Conservation (phyloP, 2,329 filamentous ascomycete species). For the Penicillium sp. region DNA sequence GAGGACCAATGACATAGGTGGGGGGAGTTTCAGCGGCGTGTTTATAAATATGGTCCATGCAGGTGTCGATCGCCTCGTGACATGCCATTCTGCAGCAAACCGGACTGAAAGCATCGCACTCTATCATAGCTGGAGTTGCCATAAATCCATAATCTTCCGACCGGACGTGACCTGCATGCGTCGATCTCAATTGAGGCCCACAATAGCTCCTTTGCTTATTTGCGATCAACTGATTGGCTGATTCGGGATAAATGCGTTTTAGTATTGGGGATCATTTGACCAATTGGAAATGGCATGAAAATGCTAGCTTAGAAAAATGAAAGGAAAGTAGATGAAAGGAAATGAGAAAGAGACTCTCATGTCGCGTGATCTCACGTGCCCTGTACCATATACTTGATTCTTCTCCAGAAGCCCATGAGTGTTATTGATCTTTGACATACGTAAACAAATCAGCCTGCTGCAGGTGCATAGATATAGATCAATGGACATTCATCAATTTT, state of each 20-base stretch:
- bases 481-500: too few relatives aligned
- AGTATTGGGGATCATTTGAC: not conserved
- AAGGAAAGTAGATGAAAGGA: not conserved
- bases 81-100: not conserved
- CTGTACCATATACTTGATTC: too few relatives aligned
- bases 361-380: too few relatives aligned
- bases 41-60: not conserved
- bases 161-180: not conserved
- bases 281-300: not conserved
- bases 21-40: not conserved
- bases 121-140: not conserved
- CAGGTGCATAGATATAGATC: too few relatives aligned
- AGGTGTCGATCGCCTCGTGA: not conserved
- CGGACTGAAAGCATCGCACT: not conserved
- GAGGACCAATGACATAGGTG: not conserved
- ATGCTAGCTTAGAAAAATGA: not conserved
- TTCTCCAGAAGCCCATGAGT: too few relatives aligned
- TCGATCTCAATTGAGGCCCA: not conserved
- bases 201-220: not conserved
- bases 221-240: not conserved
- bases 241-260: not conserved
- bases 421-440: too few relatives aligned
- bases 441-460: too few relatives aligned
- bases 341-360: not conserved
- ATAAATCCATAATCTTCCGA: not conserved